Evolutionary conservation across 176 grass and related monocot genomes (phyloP), one percentile per base, ranked within the genome.

Genomic region (Echinochloa phyllopogon): DNA sequence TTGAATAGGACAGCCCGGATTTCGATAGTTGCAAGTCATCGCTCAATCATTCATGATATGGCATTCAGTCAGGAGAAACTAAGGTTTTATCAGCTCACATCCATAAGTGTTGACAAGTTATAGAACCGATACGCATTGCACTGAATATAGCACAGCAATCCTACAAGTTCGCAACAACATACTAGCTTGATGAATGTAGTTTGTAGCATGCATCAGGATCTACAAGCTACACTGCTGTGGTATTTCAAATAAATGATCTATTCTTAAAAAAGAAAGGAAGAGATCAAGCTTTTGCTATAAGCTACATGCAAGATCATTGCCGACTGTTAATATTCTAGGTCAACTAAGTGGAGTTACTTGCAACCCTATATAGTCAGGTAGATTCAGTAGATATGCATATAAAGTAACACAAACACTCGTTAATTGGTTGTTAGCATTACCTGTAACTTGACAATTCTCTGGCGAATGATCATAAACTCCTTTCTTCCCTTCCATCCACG

Each of bases 401-500:
- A 77, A 76, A 61, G n/a, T 41, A 63, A 62, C 5, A 61, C 20
- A 79, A 84, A 59, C 36, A 77, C 14, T 29, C 2, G 3, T 42
- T 17, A 64, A 49, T 78, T 70, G 38, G 51, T 57, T 21, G 50
- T 59, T 16, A 77, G 80, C 1, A 0, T 50, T 81, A 97, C 94
- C 94, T 97, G 94, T 57, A 97, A 56, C 76, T 97, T 97, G 72
- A 97, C 92, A 71, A 97, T 90, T 66, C 89, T 86, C 72, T 97
- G 94, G 38, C 92, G 88, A 88, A 92, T 85, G 49, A 92, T 88
- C 85, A 97, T 84, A 81, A 97, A 97, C 14, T 92, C 92, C 65
- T 92, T 97, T 84, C 87, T 88, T 79, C 92, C 92, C 81, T 92
- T 97, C 92, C 94, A 97, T 74, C 94, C 94, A 57, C 94, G 85